Evolutionary conservation across 495 filamentous ascomycete species (phyloP).

Genomic region (Penicillium cosmopolitanum): DNA sequence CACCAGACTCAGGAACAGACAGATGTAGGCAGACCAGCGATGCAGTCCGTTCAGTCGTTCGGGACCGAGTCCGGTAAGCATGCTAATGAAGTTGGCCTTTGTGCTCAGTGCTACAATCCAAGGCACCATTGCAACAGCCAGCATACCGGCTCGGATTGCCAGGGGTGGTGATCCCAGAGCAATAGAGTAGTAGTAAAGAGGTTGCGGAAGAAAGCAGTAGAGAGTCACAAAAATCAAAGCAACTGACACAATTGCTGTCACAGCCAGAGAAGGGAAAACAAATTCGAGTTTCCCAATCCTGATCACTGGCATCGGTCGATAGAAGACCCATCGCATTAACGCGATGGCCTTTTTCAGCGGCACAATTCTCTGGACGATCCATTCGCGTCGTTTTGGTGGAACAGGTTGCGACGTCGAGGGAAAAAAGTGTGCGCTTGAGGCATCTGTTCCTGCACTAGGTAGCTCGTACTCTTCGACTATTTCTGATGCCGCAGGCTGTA

Average conservation of each 20-base stretch:
- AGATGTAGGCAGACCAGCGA: constrained; percentile 89
- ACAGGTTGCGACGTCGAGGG: constrained; percentile 55
- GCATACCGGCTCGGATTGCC: constrained; percentile 89
- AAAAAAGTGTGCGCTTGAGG: constrained; percentile 72
- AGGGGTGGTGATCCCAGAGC: constrained; percentile 84
- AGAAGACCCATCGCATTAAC: constrained; percentile 81
- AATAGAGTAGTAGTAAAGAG: constrained; percentile 82
- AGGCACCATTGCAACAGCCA: constrained; percentile 89
- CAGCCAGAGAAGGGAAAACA: constrained; percentile 74
- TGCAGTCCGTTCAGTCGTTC: constrained; percentile 93
- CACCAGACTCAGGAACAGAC: constrained; percentile 77
- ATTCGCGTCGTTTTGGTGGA: constrained; percentile 59
- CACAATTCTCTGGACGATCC: constrained; percentile 67
- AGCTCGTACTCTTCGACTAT: constrained; percentile 70
- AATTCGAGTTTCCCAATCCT: constrained; percentile 64
- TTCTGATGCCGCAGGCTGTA: constrained; percentile 50
- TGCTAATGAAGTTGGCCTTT: constrained; percentile 84
- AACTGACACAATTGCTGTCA: constrained; percentile 64
- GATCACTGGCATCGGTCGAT: constrained; percentile 75
- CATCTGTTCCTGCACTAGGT: constrained; percentile 68
- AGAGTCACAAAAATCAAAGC: constrained; percentile 72
- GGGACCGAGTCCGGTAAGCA: constrained; percentile 89
- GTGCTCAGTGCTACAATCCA: constrained; percentile 91
- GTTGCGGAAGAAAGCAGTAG: constrained; percentile 84
- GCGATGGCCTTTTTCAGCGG: constrained; percentile 76